A percentile compares a stretch with the other conserved stretches of the same genome.
These are phyloP conservation scores for Microbotryomycetes sp. DNA, from an alignment of 1,284 basidiomycete genomes.

Conservation along the genomic window DNA sequence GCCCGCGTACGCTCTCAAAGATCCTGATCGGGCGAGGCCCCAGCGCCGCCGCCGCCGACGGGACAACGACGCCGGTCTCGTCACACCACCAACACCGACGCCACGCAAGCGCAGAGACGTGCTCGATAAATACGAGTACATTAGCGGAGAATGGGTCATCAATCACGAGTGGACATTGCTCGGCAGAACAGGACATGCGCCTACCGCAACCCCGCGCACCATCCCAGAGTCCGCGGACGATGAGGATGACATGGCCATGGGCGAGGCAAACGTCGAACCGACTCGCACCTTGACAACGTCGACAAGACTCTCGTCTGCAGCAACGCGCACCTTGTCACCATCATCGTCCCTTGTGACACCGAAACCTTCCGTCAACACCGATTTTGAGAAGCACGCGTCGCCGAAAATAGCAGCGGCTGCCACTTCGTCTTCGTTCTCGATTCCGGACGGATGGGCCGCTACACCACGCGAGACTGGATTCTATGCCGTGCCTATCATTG, in stretches of 20 bases:
- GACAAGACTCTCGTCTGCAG: not conserved
- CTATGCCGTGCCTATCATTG: slow-evolving; percentile 30
- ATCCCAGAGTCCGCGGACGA: not conserved
- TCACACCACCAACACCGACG: not conserved
- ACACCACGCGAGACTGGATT: slow-evolving; percentile 18
- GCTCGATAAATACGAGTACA: slow-evolving; percentile 1
- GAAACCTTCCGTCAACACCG: not conserved
- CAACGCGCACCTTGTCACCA: not conserved
- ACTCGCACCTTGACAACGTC: not conserved
- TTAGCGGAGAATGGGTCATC: slow-evolving; percentile 2
- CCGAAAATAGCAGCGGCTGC: slow-evolving; percentile 1
- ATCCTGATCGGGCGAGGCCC: too few relatives aligned
- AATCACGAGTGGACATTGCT: slow-evolving; percentile 3
- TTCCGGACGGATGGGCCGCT: slow-evolving; percentile 25
- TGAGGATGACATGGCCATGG: not conserved
- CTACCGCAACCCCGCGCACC: not conserved
- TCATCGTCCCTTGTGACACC: not conserved
- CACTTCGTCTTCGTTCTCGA: not conserved
- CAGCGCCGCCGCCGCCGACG: too few relatives aligned
- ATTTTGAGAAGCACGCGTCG: not conserved
- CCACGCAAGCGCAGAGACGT: not conserved
- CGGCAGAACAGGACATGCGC: not conserved
- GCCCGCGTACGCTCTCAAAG: too few relatives aligned
- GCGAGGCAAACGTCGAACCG: not conserved
- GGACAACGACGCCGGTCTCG: too few relatives aligned